phyloP scores from a whole-genome alignment of 2,329 filamentous ascomycete species.

The Phaeosphaeriaceae sp. region DNA sequence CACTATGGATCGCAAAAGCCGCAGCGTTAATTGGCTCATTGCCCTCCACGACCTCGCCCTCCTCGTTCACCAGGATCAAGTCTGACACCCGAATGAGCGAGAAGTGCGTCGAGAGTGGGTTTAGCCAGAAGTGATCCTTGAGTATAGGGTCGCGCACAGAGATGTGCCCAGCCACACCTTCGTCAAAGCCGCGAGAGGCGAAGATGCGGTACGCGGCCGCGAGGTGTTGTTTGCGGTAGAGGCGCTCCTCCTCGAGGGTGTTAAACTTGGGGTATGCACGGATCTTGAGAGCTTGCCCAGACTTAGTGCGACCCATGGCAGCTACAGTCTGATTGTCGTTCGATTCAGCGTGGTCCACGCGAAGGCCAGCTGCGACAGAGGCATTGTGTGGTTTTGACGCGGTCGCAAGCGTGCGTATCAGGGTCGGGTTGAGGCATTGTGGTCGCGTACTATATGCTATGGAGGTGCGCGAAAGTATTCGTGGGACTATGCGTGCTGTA shows the following conservation, averaged over 20 bases:
- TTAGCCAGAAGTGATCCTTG: conserved; percentile 51
- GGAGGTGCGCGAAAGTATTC: background rate
- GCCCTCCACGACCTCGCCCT: conserved; percentile 51
- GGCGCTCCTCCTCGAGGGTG: conserved; percentile 50
- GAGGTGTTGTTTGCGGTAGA: conserved; percentile 56
- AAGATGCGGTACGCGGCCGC: conserved; percentile 55
- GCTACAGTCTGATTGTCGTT: conserved; percentile 53
- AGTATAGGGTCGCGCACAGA: conserved; percentile 49
- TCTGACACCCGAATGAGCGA: conserved; percentile 52
- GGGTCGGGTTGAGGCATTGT: background rate
- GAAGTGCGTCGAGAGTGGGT: conserved; percentile 56
- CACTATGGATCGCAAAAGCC: conserved; percentile 57
- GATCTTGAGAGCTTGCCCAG: conserved; percentile 56
- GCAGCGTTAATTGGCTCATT: conserved; percentile 55
- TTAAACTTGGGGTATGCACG: conserved; percentile 54
- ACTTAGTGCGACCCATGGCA: conserved; percentile 56
- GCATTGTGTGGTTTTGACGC: conserved; percentile 21
- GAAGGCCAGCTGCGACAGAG: conserved; percentile 23
- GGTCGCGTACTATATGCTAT: background rate
- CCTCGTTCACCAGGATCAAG: conserved; percentile 54
- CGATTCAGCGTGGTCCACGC: conserved; percentile 45
- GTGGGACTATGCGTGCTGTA: conserved; percentile 7
- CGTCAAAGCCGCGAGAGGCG: conserved; percentile 49
- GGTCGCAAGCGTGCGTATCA: conserved; percentile 17
- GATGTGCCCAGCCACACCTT: conserved; percentile 57